Conservation (phyloP, 2,329 filamentous ascomycete species). For the Aaosphaeria arxii region DNA sequence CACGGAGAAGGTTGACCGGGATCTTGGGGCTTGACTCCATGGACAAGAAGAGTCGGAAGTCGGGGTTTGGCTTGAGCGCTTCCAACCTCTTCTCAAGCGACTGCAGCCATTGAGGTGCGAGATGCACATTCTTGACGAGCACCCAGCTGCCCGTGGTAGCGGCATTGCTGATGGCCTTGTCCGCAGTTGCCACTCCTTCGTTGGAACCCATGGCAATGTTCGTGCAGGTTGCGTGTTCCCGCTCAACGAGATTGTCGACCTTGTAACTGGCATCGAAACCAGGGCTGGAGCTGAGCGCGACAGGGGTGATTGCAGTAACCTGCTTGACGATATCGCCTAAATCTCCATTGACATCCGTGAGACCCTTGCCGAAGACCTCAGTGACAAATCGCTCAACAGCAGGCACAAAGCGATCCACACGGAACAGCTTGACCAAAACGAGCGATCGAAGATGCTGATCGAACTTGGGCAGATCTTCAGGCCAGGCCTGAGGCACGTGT, state of each 20-base stretch:
- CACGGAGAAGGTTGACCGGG: conserved; percentile 89
- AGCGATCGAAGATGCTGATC: conserved; percentile 81
- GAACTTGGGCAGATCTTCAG: conserved; percentile 59
- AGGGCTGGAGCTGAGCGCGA: conserved; percentile 89
- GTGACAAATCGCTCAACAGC: conserved; percentile 87
- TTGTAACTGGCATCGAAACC: conserved; percentile 99
- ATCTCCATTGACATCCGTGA: conserved; percentile 83
- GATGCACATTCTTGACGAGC: conserved; percentile 96
- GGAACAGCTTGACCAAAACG: conserved; percentile 88
- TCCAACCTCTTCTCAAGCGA: conserved; percentile 96
- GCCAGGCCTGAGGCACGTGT: conserved; percentile 74
- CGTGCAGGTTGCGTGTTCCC: conserved; percentile 76
- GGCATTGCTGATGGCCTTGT: conserved; percentile 91
- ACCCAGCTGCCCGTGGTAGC: conserved; percentile 94
- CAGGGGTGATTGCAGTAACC: conserved; percentile 78
- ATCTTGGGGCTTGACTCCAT: conserved; percentile 98
- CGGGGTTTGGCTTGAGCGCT: conserved; percentile 85
- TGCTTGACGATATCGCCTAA: conserved; percentile 80
- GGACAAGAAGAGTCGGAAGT: conserved; percentile 93
- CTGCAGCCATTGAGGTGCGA: conserved; percentile 93
- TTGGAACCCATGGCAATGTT: conserved; percentile 99
- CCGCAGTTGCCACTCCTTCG: conserved; percentile 85
- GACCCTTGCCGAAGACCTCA: conserved; percentile 76
- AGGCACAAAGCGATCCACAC: conserved; percentile 92
- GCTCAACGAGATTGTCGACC: conserved; percentile 90